phyloP scores from a whole-genome alignment of 2,329 filamentous ascomycete species.

The Botrytis fragariae region DNA sequence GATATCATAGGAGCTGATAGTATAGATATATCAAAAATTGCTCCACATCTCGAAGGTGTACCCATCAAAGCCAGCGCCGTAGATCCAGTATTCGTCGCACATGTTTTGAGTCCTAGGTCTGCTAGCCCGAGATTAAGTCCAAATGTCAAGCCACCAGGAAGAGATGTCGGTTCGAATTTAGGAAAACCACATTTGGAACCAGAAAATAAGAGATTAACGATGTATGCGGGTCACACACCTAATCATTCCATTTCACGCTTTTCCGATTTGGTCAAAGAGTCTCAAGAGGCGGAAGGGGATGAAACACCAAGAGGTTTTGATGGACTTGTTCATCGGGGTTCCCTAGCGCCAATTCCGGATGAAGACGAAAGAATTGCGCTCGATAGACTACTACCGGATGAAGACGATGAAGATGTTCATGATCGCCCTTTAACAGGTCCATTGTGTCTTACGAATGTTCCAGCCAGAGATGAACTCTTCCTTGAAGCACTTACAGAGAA shows the following conservation, averaged over 20 bases:
- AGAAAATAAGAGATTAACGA: conserved; percentile 52
- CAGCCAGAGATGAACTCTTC: conserved; percentile 29
- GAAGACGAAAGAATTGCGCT: conserved; percentile 4
- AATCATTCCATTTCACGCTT: conserved; percentile 56
- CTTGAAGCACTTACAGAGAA: conserved; percentile 30
- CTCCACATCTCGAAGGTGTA: conserved; percentile 59
- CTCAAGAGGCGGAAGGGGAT: conserved; percentile 34
- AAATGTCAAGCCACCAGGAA: conserved; percentile 25
- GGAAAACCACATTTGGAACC: conserved; percentile 29
- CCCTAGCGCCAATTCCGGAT: conserved; percentile 1
- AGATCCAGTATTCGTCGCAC: conserved; percentile 37
- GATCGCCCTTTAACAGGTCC: conserved; percentile 33
- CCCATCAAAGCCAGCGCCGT: conserved; percentile 54
- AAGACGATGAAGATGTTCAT: conserved; percentile 19
- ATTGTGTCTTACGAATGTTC: conserved; percentile 31
- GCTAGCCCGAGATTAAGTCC: conserved; percentile 34
- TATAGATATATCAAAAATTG: conserved; percentile 57
- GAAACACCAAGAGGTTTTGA: conserved; percentile 32
- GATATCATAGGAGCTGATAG: conserved; percentile 34
- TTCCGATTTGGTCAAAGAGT: conserved; percentile 39
- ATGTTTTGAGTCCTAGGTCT: conserved; percentile 32
- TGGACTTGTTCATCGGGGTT: neutral
- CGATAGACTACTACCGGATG: conserved; percentile 5
- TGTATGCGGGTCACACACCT: conserved; percentile 63
- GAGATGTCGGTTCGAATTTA: conserved; percentile 17